A percentile compares a stretch with the other conserved stretches of the same genome.
Evolutionary conservation across 108 stramenopile species (phyloP).

Genomic region (Stephanodiscus triporus): DNA sequence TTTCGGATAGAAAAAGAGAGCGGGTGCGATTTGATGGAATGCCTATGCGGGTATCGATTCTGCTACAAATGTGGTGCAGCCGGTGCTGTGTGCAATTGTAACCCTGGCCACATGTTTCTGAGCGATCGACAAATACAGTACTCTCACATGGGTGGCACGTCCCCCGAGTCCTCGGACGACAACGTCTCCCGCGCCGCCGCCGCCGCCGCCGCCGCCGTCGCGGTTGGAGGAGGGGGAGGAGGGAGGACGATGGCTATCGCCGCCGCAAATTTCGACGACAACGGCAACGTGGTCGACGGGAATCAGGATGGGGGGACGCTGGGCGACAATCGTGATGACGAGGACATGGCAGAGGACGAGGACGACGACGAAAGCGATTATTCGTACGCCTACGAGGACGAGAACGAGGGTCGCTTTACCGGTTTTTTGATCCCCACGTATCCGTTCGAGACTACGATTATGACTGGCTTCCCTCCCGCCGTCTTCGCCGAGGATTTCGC

Average conservation of each 20-base stretch:
- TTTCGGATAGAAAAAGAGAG: constrained; percentile 19
- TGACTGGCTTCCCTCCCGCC: neutral
- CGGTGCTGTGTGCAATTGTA: too few relatives aligned
- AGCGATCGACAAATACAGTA: too few relatives aligned
- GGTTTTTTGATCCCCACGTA: constrained; percentile 69
- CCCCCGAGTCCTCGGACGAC: neutral
- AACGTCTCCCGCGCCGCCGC: neutral
- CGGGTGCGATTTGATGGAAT: constrained; percentile 23
- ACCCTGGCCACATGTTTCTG: too few relatives aligned
- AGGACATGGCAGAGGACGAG: constrained; percentile 40
- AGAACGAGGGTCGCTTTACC: constrained; percentile 73
- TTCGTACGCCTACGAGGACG: too few relatives aligned
- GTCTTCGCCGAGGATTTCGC: constrained; percentile 13
- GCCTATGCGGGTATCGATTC: constrained; percentile 27
- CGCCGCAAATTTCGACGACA: neutral
- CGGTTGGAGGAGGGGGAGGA: neutral
- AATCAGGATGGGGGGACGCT: neutral
- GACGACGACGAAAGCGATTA: constrained; percentile 64
- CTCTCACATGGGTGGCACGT: neutral
- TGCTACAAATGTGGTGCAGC: constrained; percentile 14
- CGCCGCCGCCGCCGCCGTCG: too few relatives aligned
- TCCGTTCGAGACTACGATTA: constrained; percentile 1
- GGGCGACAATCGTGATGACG: constrained; percentile 15
- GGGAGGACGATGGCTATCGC: neutral
- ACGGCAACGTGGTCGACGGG: constrained; percentile 5